Base-by-base conservation (phyloP, 2,329 filamentous ascomycete genomes). In the Gnomoniopsis sp. region DNA sequence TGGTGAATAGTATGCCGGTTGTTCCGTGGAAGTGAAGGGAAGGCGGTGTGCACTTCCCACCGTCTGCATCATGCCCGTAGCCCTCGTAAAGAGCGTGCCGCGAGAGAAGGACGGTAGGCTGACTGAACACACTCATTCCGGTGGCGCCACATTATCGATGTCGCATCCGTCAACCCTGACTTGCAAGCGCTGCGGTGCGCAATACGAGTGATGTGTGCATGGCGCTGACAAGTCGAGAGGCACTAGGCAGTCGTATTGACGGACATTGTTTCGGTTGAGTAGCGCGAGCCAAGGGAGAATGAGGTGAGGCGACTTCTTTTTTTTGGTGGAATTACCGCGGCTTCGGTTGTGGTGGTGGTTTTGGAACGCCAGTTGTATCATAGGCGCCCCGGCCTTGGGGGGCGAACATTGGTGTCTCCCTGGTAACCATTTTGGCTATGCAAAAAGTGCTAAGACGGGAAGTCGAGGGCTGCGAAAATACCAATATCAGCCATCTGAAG, bases 331-430 rank as follows among this genome's bases (percentile, higher is more conserved):
- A 21, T 70, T 72, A 71, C 61, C 69, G 67, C 43, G 70, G 68
- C 67, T 73, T 72, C 33, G 71, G 71, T 57, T 62, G 60, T 52
- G 70, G 71, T 53, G 69, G 68, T 12, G 71, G 71, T 66, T 74
- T 74, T 36, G 70, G 71, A 11, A 73, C 70, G 30, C 71, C 71
- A 30, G 71, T 73, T 58, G 71, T 74, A 62, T 74, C 71, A 57
- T 74, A 74, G 61, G 71, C 71, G 30, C 71, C 71, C 14, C 71
- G 68, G 65, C 71, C 71, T 57, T 71, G 68, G 68, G 73, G 72
- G 66, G 66, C 60, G 49, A 64, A 61, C 44, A 60, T 55, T 63
- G 69, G 65, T 59, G 68, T 69, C 61, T 65, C 64, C 65, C 64
- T 66, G 64, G 64, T 63, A 57, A 71, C 67, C 71, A 73, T 73